Conservation (phyloP, 192 early-diverging fungal species). For the Backusella tarrabulga region DNA sequence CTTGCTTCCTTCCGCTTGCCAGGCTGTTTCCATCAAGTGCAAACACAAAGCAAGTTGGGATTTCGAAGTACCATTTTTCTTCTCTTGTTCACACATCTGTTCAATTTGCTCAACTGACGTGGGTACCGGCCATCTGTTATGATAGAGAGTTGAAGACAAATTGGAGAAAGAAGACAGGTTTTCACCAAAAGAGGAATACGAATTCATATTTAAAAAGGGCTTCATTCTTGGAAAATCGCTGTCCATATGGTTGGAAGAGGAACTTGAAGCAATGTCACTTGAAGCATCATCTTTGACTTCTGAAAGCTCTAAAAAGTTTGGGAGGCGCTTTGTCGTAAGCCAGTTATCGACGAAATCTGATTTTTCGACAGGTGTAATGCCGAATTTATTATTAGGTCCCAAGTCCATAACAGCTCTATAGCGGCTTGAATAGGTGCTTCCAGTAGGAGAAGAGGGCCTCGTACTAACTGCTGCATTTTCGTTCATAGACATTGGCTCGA, state of each 20-base stretch:
- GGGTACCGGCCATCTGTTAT: constrained; percentile 7
- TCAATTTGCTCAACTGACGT: neutral
- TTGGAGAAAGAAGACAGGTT: neutral
- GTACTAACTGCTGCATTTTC: neutral
- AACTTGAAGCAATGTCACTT: neutral
- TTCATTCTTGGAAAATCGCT: neutral
- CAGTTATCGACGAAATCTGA: neutral
- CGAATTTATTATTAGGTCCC: neutral
- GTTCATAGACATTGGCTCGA: neutral
- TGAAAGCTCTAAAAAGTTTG: neutral
- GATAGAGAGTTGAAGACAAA: neutral
- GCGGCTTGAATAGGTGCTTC: neutral
- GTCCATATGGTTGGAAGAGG: neutral
- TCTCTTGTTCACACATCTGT: neutral
- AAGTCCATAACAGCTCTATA: neutral
- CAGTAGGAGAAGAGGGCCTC: neutral
- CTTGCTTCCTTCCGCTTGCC: neutral
- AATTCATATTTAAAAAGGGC: neutral
- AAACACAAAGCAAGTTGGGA: neutral
- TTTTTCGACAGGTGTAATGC: neutral
- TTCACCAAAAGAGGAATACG: neutral
- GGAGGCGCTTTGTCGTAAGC: neutral
- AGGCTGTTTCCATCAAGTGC: constrained; percentile 9
- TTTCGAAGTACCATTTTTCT: neutral
- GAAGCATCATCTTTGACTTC: neutral